Conservation (phyloP, 768 basidiomycete species). For the Auricularia cornea region DNA sequence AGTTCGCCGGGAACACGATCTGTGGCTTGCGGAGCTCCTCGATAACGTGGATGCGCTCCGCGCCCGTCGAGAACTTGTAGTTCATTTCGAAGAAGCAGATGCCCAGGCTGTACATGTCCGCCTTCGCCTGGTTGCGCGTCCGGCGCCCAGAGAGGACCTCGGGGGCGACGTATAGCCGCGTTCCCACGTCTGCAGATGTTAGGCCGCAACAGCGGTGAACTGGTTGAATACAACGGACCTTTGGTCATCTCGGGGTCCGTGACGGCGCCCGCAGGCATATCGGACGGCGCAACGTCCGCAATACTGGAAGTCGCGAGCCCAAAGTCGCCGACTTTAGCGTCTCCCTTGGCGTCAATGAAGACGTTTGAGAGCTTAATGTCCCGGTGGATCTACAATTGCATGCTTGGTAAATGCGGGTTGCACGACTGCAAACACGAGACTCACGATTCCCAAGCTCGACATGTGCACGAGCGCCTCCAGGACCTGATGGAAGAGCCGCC, state of each 20-base stretch:
- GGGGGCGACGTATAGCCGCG: constrained; percentile 85
- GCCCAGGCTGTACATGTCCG: constrained; percentile 94
- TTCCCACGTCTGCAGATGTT: constrained; percentile 64
- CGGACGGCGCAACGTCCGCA: constrained; percentile 68
- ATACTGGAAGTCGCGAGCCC: constrained; percentile 81
- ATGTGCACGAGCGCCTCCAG: constrained; percentile 87
- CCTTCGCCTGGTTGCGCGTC: constrained; percentile 63
- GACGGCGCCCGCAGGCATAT: constrained; percentile 32
- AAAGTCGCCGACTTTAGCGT: constrained; percentile 92
- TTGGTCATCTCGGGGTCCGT: constrained; percentile 67
- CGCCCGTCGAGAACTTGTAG: constrained; percentile 67
- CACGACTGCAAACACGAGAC: constrained; percentile 19
- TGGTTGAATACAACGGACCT: constrained; percentile 34
- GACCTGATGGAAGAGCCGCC: constrained; percentile 85
- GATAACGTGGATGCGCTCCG: constrained; percentile 78
- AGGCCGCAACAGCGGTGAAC: background rate
- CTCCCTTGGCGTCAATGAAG: constrained; percentile 81
- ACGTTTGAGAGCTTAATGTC: constrained; percentile 94
- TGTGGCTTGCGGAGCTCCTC: constrained; percentile 65
- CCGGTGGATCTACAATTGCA: constrained; percentile 25
- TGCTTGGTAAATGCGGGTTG: background rate
- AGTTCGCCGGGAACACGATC: constrained; percentile 68
- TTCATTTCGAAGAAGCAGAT: constrained; percentile 99
- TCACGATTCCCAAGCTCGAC: constrained; percentile 75
- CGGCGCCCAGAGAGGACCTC: constrained; percentile 56